These are phyloP conservation scores for Backusella parvicylindrica DNA, from an alignment of 192 early-diverging fungal species.

Conservation along the genomic window DNA sequence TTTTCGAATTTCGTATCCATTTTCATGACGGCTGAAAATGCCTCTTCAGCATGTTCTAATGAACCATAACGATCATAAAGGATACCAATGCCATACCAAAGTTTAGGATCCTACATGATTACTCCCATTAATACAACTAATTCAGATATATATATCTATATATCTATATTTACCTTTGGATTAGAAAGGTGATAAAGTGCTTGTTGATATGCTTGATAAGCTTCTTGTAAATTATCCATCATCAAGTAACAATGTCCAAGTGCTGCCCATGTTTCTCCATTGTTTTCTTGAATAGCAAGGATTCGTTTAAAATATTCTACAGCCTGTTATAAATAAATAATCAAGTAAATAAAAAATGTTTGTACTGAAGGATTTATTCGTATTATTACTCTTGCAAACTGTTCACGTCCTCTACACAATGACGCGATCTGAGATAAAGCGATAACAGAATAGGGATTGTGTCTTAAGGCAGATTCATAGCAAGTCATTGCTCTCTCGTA, in stretches of 20 bases:
- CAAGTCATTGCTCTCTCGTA: too few species aligned
- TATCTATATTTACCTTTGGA: conserved; percentile 61
- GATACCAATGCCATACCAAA: conserved; percentile 99
- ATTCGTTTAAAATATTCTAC: conserved; percentile 91
- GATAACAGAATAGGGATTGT: too few species aligned
- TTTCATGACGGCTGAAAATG: conserved; percentile 86
- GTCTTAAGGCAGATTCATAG: too few species aligned
- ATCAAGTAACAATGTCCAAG: conserved; percentile 93
- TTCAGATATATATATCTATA: too few species aligned
- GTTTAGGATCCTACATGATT: conserved; percentile 76
- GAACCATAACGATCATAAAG: conserved; percentile 96
- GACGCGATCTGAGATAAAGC: too few species aligned
- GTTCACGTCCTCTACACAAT: too few species aligned
- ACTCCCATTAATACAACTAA: too few species aligned
- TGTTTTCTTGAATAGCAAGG: conserved; percentile 70
- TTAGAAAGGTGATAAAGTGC: conserved; percentile 89
- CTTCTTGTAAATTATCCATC: conserved; percentile 91
- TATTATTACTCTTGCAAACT: too few species aligned
- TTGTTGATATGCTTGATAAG: conserved; percentile 93
- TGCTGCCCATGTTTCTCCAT: conserved; percentile 94
- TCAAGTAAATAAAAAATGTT: too few species aligned
- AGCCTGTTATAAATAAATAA: too few species aligned
- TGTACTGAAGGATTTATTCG: too few species aligned
- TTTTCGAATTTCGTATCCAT: conserved; percentile 98
- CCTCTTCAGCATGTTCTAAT: conserved; percentile 94